These are phyloP conservation scores for Arxiozyma heterogenica DNA, from an alignment of 1,139 yeast genomes.

Conservation along the genomic window DNA sequence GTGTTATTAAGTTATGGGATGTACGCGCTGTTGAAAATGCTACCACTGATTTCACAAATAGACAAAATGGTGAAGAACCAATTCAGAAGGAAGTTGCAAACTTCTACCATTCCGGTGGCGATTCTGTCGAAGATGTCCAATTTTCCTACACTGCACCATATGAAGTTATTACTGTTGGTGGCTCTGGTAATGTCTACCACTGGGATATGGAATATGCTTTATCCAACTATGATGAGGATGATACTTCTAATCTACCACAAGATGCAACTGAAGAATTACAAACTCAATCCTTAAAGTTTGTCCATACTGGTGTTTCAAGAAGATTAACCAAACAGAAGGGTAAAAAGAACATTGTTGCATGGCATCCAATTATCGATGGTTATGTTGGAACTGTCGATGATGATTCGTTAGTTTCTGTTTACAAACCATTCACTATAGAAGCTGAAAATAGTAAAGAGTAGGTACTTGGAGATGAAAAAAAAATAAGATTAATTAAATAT, in stretches of 20 bases:
- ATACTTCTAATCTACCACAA: conserved; percentile 18
- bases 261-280: conserved; percentile 18
- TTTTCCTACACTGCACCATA: conserved; percentile 25
- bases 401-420: conserved; percentile 22
- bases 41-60: conserved; percentile 16
- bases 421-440: conserved; percentile 17
- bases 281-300: conserved; percentile 19
- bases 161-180: conserved; percentile 27
- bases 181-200: conserved; percentile 28
- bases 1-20: conserved; percentile 30
- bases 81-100: conserved; percentile 23
- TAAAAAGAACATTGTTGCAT: conserved; percentile 21
- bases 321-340: conserved; percentile 12
- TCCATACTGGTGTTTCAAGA: conserved; percentile 24
- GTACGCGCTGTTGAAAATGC: conserved; percentile 26
- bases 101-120: conserved; percentile 27
- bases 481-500: background rate
- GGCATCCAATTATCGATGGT: conserved; percentile 22
- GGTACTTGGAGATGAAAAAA: too few species aligned
- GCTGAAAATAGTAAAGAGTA: conserved; percentile 1
- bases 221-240: conserved; percentile 21
- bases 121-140: conserved; percentile 27
- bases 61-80: conserved; percentile 26
- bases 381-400: conserved; percentile 24
- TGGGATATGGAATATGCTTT: conserved; percentile 28